Conservation (phyloP, 2,329 filamentous ascomycete genomes). For the Epichloe hybrida region DNA sequence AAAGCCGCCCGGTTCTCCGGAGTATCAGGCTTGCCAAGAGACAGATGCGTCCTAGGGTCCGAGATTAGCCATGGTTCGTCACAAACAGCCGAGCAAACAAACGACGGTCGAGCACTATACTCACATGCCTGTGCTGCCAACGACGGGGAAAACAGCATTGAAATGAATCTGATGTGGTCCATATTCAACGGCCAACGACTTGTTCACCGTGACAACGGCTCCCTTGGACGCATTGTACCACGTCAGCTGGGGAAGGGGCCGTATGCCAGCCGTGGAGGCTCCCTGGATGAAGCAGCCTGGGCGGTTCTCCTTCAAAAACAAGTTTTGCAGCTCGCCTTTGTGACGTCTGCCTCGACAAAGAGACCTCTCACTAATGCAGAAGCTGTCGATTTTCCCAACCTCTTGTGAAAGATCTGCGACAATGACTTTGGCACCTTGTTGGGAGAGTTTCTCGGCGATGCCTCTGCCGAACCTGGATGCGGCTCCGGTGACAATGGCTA, state of each 20-base stretch:
- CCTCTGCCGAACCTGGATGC: slow-evolving; percentile 51
- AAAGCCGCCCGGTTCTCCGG: slow-evolving; percentile 44
- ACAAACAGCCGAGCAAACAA: no score
- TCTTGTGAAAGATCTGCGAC: slow-evolving; percentile 46
- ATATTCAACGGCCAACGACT: slow-evolving; percentile 56
- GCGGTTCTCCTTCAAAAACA: slow-evolving; percentile 42
- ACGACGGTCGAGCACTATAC: slow-evolving; percentile 6
- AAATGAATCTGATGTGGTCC: slow-evolving; percentile 59
- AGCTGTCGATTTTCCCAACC: slow-evolving; percentile 34
- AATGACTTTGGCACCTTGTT: slow-evolving; percentile 47
- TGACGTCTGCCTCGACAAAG: slow-evolving; percentile 36
- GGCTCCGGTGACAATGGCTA: slow-evolving; percentile 36
- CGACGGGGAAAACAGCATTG: slow-evolving; percentile 56
- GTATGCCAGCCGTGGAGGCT: slow-evolving; percentile 45
- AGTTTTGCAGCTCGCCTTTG: slow-evolving; percentile 34
- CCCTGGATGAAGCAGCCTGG: slow-evolving; percentile 52
- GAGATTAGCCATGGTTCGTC: background rate
- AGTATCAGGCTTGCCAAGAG: slow-evolving; percentile 49
- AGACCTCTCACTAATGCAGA: slow-evolving; percentile 24
- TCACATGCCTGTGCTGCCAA: slow-evolving; percentile 50
- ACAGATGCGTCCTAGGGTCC: slow-evolving; percentile 27
- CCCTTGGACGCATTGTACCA: slow-evolving; percentile 56
- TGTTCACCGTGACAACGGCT: slow-evolving; percentile 46
- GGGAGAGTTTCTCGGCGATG: slow-evolving; percentile 43
- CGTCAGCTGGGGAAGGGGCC: slow-evolving; percentile 48